Evolutionary conservation across 371 early-diverging fungal species (phyloP).

Genomic region (Saksenaea oblongispora): DNA sequence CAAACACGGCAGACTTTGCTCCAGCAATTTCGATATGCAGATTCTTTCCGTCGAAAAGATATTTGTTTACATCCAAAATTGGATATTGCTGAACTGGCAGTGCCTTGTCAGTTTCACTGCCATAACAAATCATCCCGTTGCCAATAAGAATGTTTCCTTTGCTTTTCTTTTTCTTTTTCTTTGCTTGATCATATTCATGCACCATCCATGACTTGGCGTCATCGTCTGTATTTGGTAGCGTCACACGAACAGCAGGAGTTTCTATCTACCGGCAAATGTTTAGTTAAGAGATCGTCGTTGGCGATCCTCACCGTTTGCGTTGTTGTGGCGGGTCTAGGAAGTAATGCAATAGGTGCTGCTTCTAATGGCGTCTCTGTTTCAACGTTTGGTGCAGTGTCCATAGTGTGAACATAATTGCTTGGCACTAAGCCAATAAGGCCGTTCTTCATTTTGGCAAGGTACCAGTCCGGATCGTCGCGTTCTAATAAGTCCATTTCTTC

Average conservation of each 20-base stretch:
- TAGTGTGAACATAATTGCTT: slow-evolving; percentile 71
- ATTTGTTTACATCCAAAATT: slow-evolving; percentile 57
- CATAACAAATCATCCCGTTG: slow-evolving; percentile 62
- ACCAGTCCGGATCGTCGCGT: slow-evolving; percentile 83
- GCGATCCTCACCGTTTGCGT: background rate
- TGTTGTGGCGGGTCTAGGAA: background rate
- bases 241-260: background rate
- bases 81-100: slow-evolving; percentile 63
- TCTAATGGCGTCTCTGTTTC: background rate
- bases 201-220: slow-evolving; percentile 43
- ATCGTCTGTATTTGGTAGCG: slow-evolving; percentile 17
- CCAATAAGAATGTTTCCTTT: slow-evolving; percentile 68
- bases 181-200: slow-evolving; percentile 43
- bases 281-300: background rate
- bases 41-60: slow-evolving; percentile 56
- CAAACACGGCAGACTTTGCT: slow-evolving; percentile 49
- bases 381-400: background rate
- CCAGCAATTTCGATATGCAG: slow-evolving; percentile 61
- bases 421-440: slow-evolving; percentile 75
- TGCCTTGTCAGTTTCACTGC: slow-evolving; percentile 70
- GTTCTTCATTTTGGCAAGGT: slow-evolving; percentile 55
- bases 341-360: slow-evolving; percentile 18
- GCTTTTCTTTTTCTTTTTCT: slow-evolving; percentile 71
- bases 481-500: slow-evolving; percentile 72
- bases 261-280: background rate